Evolutionary conservation across 108 stramenopile species (phyloP), one percentile per base, ranked within the genome.

Genomic region (Conticribra weissflogii): DNA sequence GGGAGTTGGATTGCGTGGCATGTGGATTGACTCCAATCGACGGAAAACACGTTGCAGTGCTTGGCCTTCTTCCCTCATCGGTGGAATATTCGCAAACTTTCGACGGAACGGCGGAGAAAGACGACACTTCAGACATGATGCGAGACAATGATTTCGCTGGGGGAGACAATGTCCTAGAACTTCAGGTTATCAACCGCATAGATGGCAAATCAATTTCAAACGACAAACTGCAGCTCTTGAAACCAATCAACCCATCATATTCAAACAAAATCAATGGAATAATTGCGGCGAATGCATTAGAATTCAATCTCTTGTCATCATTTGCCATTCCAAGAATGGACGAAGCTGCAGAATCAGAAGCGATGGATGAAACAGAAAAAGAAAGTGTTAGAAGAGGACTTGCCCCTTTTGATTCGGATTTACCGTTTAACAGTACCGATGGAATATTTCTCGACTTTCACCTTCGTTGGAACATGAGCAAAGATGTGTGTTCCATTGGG

Each of bases 1-100:
- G 93, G 93, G 88, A 91, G 56, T 72, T 94, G 54, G 93, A 90
- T 64, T 90, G 89, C 66, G 88, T 90, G 8, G 90, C 90, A 8
- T 86, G 85, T 68, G 85, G 86, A 21, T 90, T 85, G 2, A 85
- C 61, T 2, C 93, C 93, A 9, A 25, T 94, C 46, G 90, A 94
- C 76, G 63, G 54, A 50, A 79, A 84, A 25, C 86, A 91, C 75
- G 76, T 90, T 22, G 71, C 83, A n/a, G 86, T 94, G 12, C 71
- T 94, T 59, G 93, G 93, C 15, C 31, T 88, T 17, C 74, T 88
- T 1, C 80, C 80, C 44, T 57, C 55, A 33, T 31, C 71, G 54
- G 53, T 77, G 32, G 74, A 78, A 5, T 46, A 61, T 14, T 72
- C 58, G 29, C 36, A 72, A 4, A 65, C 58, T 0, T 55, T 71